Base-by-base conservation (phyloP, 1,284 basidiomycete species). In the Cerioporus squamosus region DNA sequence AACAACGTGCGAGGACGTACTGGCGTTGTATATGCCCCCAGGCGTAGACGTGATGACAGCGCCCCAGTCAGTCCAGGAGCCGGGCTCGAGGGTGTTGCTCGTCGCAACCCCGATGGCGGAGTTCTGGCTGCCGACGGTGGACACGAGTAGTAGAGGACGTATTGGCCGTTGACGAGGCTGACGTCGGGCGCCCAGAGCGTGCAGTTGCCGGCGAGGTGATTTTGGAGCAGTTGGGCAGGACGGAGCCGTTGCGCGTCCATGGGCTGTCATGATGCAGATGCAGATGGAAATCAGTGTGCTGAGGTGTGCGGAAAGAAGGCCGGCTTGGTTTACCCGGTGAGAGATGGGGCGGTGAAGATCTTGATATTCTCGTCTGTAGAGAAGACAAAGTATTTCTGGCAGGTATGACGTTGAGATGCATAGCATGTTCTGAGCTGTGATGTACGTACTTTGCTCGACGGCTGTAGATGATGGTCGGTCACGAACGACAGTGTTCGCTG, bases 81-180 rank as follows among this genome's bases (percentile, higher is more conserved):
- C 74, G 10, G 70, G 65, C 42, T 71, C 68, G 69, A 73, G 71
- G 9, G 71, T 67, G 8, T 50, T 44, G 55, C 70, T 72, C 0
- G 71, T 74, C 3, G 73, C 73, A 22, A 74, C 65, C 0, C 73
- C 73, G 54, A 74, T 74, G 14, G 61, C 70, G 18, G 73, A 74
- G 45, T 73, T 65, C 57, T 72, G 70, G 14, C 64, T 69, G 15
- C 71, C 71, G 40, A 74, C 63, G 4, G 67, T 58, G 22, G 72
- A 74, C 18, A 72, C 69, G 9, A 64, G 61, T 74, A 75, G 61
- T 73, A 74, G 9, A 69, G 53, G 22, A 63, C 63, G 50, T 71
- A 72, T 26, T 48, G 38, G 18, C 61, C 66, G 53, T 65, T 47
- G 26, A 60, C 42, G 44, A 57, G 48, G 9, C 46, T 54, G 15